Conservation (phyloP, 2,329 filamentous ascomycete genomes). For the Neofusicoccum umdonicola region DNA sequence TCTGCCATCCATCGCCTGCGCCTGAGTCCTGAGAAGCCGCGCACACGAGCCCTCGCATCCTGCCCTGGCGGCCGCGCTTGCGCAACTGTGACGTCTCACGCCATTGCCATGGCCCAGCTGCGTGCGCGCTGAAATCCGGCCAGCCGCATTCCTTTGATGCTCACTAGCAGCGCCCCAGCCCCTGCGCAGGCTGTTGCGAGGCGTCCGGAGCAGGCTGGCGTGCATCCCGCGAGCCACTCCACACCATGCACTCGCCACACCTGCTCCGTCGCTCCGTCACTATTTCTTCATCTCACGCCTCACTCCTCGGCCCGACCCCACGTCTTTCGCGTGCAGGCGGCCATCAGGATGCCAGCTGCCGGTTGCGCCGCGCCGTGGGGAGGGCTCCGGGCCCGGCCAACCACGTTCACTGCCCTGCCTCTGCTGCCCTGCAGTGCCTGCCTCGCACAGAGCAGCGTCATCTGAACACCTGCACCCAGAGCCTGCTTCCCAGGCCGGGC, state of each 20-base stretch:
- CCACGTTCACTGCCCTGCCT: constrained; percentile 1
- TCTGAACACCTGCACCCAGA: neutral
- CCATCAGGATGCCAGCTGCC: neutral
- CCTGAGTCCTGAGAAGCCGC: neutral
- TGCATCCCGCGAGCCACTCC: neutral
- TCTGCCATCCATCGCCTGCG: neutral
- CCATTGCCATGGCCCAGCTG: neutral
- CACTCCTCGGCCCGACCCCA: constrained; percentile 3
- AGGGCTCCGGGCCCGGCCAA: neutral
- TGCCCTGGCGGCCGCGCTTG: neutral
- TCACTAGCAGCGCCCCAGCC: neutral
- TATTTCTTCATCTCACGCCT: constrained; percentile 6
- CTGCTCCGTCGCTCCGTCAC: neutral
- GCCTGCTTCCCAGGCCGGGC: neutral
- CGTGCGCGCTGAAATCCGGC: neutral
- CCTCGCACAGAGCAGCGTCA: constrained; percentile 5
- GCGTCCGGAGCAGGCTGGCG: neutral
- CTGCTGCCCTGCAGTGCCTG: neutral
- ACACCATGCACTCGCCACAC: neutral
- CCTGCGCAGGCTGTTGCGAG: neutral
- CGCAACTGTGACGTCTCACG: constrained; percentile 3
- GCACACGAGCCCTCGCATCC: neutral
- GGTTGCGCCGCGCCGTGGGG: neutral
- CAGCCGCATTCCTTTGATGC: neutral
- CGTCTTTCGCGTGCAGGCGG: neutral